Percentiles rank a stretch among this genome's conserved stretches.
These are phyloP conservation scores for Gymnopilus junonius DNA, from an alignment of 768 basidiomycete species.

Conservation along the genomic window DNA sequence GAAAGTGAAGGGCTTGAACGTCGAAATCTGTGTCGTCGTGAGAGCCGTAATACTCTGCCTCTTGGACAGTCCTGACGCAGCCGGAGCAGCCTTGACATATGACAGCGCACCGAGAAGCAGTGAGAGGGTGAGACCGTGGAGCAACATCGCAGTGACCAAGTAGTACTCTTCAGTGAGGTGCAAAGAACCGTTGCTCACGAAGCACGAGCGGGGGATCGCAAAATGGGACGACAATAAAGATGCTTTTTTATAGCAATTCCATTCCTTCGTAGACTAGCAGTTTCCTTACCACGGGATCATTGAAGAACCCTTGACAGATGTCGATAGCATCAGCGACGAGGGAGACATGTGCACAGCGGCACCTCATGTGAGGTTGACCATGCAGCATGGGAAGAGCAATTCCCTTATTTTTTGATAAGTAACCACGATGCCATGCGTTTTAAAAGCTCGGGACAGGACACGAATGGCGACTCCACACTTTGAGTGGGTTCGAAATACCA, in stretches of 20 bases:
- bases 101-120: neutral
- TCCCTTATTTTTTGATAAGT: neutral
- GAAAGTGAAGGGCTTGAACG: constrained; percentile 49
- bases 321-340: neutral
- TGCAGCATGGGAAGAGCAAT: neutral
- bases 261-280: neutral
- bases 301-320: neutral
- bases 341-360: neutral
- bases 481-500: too few species aligned
- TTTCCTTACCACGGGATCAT: neutral
- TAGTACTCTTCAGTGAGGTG: neutral
- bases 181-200: neutral
- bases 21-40: constrained; percentile 8
- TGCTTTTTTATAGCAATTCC: neutral
- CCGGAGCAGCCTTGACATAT: neutral
- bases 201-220: neutral
- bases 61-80: neutral
- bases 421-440: neutral
- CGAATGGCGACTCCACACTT: too few species aligned
- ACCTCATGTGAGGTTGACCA: neutral
- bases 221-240: neutral
- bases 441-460: too few species aligned
- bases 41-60: constrained; percentile 15
- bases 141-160: neutral
- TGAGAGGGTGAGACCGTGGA: neutral